phyloP scores from a whole-genome alignment of 352 stramenopile genomes.

The Halophytophthora polymorphica region DNA sequence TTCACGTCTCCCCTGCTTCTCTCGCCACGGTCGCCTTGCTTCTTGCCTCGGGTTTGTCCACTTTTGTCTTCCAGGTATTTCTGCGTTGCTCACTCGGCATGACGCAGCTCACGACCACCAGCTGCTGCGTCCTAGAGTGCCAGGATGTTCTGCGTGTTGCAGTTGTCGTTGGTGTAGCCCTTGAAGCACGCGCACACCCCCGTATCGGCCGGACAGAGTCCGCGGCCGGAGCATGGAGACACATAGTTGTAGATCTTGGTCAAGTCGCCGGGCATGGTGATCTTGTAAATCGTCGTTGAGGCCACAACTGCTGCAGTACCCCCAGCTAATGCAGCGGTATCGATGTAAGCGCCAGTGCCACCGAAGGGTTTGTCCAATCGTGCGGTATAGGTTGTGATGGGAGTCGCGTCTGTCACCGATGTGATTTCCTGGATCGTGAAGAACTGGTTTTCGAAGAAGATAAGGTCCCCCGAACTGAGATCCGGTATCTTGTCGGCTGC shows the following conservation, averaged over 20 bases:
- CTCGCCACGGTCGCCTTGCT: too few relatives aligned
- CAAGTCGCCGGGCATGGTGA: conserved; percentile 24
- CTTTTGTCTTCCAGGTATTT: too few relatives aligned
- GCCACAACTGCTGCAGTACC: too few relatives aligned
- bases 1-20: too few relatives aligned
- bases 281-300: conserved; percentile 22
- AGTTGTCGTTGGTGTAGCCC: conserved; percentile 88
- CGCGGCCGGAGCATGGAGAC: conserved; percentile 67
- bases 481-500: background rate
- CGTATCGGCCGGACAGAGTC: conserved; percentile 57
- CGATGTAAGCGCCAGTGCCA: too few relatives aligned
- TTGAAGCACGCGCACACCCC: conserved; percentile 87
- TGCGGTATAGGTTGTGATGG: conserved; percentile 5
- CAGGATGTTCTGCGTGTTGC: conserved; percentile 80
- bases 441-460: conserved; percentile 70
- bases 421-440: conserved; percentile 35
- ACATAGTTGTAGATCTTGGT: conserved; percentile 67
- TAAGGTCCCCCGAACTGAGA: conserved; percentile 15
- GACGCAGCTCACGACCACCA: background rate
- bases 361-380: conserved; percentile 47
- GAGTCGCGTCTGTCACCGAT: background rate
- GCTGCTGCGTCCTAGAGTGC: conserved; percentile 36
- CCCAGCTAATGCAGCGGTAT: too few relatives aligned
- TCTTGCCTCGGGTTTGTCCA: too few relatives aligned
- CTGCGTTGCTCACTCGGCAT: too few relatives aligned